Conservation (phyloP, 2,329 filamentous ascomycete species). For the Claviceps pusilla region DNA sequence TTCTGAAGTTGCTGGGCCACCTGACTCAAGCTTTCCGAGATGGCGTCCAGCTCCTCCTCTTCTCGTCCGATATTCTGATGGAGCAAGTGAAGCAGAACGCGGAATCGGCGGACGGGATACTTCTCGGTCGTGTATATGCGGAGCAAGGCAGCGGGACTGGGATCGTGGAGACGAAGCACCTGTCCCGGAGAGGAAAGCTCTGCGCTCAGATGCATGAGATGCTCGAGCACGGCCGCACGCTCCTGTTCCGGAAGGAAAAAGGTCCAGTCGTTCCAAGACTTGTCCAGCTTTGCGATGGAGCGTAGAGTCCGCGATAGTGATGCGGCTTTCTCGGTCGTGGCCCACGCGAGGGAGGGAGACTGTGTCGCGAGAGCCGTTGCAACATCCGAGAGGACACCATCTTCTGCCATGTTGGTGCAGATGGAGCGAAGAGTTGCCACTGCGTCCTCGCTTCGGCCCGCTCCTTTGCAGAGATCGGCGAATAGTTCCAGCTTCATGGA, state of each 20-base stretch:
- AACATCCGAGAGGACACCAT: constrained; percentile 41
- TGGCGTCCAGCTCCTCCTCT: constrained; percentile 20
- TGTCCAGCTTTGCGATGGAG: constrained; percentile 44
- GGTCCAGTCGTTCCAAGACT: constrained; percentile 41
- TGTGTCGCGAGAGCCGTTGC: constrained; percentile 31
- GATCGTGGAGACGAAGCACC: constrained; percentile 27
- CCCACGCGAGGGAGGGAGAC: constrained; percentile 40
- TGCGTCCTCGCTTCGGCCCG: constrained; percentile 40
- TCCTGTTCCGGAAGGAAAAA: constrained; percentile 35
- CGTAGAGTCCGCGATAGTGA: constrained; percentile 44
- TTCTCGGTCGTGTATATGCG: constrained; percentile 33
- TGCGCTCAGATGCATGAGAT: constrained; percentile 38
- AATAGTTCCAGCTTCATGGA: constrained; percentile 51
- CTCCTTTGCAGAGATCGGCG: constrained; percentile 42
- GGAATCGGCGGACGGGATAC: constrained; percentile 37
- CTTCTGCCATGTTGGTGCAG: constrained; percentile 44
- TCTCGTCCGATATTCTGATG: constrained; percentile 32
- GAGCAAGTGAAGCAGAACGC: constrained; percentile 35
- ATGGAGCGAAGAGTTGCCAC: constrained; percentile 43
- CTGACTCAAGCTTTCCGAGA: constrained; percentile 25
- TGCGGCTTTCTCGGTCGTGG: constrained; percentile 31
- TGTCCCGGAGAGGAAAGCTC: constrained; percentile 19
- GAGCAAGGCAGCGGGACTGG: constrained; percentile 31
- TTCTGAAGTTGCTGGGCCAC: constrained; percentile 21
- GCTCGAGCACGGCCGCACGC: constrained; percentile 44